Evolutionary conservation across 2,329 filamentous ascomycete genomes (phyloP).

Genomic region (Orbilia javanica): DNA sequence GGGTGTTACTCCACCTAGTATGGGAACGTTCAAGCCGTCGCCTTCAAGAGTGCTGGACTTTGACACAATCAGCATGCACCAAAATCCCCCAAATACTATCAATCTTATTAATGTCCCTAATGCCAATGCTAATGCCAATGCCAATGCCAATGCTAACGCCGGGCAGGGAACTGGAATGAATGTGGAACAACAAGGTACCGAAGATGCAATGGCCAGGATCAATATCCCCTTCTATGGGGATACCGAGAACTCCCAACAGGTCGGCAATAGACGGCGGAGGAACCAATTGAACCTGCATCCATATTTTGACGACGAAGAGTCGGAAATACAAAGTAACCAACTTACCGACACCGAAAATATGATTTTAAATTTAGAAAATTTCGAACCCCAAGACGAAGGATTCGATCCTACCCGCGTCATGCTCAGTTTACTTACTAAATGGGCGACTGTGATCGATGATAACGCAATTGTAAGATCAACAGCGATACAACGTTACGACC

Average conservation of each 20-base stretch:
- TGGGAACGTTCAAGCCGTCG: not conserved
- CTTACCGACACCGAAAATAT: not conserved
- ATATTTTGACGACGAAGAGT: not conserved
- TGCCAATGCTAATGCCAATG: not conserved
- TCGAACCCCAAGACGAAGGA: not conserved
- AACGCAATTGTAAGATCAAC: not conserved
- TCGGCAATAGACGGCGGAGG: not conserved
- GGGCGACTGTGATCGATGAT: not conserved
- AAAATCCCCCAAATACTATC: too few relatives aligned
- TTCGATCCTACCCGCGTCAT: constrained; percentile 1
- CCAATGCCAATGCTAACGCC: too few relatives aligned
- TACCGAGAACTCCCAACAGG: not conserved
- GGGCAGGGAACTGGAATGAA: not conserved
- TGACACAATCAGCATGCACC: constrained; percentile 1
- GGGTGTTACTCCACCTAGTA: not conserved
- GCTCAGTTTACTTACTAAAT: not conserved
- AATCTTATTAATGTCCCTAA: too few relatives aligned
- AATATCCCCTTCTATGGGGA: constrained; percentile 9
- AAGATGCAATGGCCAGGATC: not conserved
- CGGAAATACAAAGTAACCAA: not conserved
- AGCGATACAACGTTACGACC: not conserved
- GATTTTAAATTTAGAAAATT: constrained; percentile 6
- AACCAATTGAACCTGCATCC: not conserved
- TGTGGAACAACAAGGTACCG: not conserved
- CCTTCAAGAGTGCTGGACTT: constrained; percentile 7